phyloP scores from a whole-genome alignment of 306 rosid genomes.

The Neltuma alba region DNA sequence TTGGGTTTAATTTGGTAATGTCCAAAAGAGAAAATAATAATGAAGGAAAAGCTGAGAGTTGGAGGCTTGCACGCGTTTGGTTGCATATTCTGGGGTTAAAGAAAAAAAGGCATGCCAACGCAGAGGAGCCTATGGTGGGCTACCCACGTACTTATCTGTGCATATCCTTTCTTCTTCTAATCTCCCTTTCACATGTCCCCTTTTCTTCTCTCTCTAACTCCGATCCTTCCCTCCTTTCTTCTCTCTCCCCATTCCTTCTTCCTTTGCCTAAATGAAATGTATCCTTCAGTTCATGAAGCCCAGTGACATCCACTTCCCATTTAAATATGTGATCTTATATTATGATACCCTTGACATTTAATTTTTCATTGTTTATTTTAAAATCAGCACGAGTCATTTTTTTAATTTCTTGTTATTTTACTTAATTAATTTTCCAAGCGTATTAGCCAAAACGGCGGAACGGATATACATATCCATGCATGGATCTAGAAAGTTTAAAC shows the following conservation, averaged over 20 bases:
- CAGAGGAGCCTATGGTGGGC: slow-evolving; percentile 25
- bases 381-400: background rate
- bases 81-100: background rate
- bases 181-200: background rate
- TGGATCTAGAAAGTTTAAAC: background rate
- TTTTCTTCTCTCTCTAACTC: background rate
- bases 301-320: background rate
- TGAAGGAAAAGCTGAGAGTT: slow-evolving; percentile 16
- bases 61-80: slow-evolving; percentile 10
- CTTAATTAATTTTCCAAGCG: background rate
- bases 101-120: background rate
- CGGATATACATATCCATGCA: too few species aligned
- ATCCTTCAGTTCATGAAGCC: background rate
- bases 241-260: background rate
- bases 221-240: background rate
- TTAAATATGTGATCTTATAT: background rate
- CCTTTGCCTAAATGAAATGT: background rate
- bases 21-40: background rate
- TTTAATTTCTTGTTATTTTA: background rate
- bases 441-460: background rate
- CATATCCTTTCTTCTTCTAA: background rate
- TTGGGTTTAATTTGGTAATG: too few species aligned
- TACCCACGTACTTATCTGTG: background rate
- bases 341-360: background rate
- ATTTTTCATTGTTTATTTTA: too few species aligned